Evolutionary conservation across 2,329 filamentous ascomycete genomes (phyloP), one percentile per base, ranked within the genome.

Genomic region (Penicillium sp.): DNA sequence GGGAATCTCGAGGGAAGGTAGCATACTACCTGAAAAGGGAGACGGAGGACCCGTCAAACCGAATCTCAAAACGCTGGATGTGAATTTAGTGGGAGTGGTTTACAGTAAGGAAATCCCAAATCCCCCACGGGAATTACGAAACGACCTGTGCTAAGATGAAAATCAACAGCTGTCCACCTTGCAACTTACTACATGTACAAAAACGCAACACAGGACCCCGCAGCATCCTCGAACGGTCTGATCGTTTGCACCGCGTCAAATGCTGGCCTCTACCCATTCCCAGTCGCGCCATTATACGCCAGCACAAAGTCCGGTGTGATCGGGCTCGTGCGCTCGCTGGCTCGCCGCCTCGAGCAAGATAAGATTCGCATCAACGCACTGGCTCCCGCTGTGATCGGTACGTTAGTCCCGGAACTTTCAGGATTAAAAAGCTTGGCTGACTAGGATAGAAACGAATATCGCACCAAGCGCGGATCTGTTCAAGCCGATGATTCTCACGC

Each of bases 161-260:
- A 50, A 10, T 15, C 15, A 25, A 34, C 37, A 84, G 81, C 81
- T 7, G 75, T 83, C 25, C 82, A 83, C 63, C 68, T 84, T 11
- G 82, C 76, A 0, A 74, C 76, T 7, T 76, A 83, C 63, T 85
- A 85, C 60, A 80, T 85, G 71, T 72, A 75, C 22, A 81, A 79
- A 64, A 83, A 82, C 55, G 49, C 57, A 2, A 64, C 71, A 0
- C 17, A 1, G 0, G 59, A 71, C 58, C 66, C 61, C 14, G 52
- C 43, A 4, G 65, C 12, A 61, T 63, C 28, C 68, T 64, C 75
- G n/a, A 73, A 76, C 28, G 81, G 82, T 0, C 75, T 74, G 6
- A 82, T 85, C 43, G 75, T 84, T 53, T 84, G 82, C 72, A 84
- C 83, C 0, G 78, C 82, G 0, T 84, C 82, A 4, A 84, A 83